Percentiles rank a stretch among this genome's conserved stretches.
Evolutionary conservation across 805 yeast species (phyloP).

Genomic region (Kuraishia cidri): DNA sequence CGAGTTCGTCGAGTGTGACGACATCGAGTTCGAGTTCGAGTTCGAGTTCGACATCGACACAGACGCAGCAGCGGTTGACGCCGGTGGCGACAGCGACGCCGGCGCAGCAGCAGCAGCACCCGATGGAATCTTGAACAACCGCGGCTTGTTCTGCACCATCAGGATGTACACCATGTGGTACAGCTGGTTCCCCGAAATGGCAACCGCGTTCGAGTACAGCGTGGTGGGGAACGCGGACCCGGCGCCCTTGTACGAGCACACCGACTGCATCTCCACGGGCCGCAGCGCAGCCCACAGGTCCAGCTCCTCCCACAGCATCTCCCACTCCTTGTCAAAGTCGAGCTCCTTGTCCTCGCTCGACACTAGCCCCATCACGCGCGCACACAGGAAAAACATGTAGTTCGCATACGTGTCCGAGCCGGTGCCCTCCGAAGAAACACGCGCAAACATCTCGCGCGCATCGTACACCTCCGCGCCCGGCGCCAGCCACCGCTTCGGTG

Average conservation of each 20-base stretch:
- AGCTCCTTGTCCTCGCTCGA: conserved; percentile 12
- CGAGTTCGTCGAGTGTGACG: neutral
- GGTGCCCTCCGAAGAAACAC: conserved; percentile 5
- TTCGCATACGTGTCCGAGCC: conserved; percentile 18
- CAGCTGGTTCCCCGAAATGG: conserved; percentile 26
- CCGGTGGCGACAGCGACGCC: neutral
- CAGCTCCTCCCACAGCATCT: conserved; percentile 27
- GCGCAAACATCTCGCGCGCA: conserved; percentile 10
- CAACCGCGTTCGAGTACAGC: conserved; percentile 24
- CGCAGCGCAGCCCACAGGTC: conserved; percentile 26
- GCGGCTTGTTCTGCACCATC: conserved; percentile 28
- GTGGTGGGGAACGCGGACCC: conserved; percentile 26
- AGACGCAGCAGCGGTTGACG: neutral
- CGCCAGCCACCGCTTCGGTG: conserved; percentile 21
- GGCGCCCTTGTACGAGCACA: conserved; percentile 13
- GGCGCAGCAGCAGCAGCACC: neutral
- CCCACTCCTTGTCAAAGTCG: conserved; percentile 28
- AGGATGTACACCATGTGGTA: conserved; percentile 28
- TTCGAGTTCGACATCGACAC: neutral
- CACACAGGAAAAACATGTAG: conserved; percentile 23
- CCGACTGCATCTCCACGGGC: conserved; percentile 23
- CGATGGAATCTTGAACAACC: conserved; percentile 17
- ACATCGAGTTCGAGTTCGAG: neutral
- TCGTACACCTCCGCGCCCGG: conserved; percentile 11
- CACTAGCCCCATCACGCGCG: conserved; percentile 26